These are phyloP conservation scores for Lactarius deliciosus DNA, from an alignment of 768 basidiomycete genomes.

Conservation along the genomic window DNA sequence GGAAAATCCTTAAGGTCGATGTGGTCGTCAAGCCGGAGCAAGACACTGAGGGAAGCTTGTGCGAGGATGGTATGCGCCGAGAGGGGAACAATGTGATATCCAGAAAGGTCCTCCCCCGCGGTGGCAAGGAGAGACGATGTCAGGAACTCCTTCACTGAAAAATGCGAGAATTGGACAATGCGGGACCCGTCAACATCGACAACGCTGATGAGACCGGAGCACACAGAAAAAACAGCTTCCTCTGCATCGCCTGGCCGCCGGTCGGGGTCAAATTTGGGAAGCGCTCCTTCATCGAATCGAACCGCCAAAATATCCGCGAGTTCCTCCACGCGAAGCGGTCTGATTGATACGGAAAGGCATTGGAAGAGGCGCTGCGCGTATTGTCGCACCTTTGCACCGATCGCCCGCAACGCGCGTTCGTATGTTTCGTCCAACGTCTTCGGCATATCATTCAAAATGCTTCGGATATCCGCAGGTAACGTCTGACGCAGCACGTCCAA, in stretches of 20 bases:
- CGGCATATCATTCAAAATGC: neutral
- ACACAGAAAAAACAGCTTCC: neutral
- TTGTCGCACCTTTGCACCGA: neutral
- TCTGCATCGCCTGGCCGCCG: conserved; percentile 9
- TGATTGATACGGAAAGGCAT: neutral
- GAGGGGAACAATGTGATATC: neutral
- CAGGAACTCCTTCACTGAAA: conserved; percentile 17
- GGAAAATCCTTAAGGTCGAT: neutral
- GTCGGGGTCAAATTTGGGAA: neutral
- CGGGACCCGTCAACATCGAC: neutral
- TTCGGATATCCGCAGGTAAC: neutral
- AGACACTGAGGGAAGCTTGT: too few species aligned
- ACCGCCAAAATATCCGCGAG: conserved; percentile 14
- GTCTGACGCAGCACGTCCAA: neutral
- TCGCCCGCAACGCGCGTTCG: neutral
- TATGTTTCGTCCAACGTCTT: conserved; percentile 10
- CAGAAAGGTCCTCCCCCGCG: neutral
- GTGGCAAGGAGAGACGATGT: neutral
- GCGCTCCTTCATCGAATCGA: neutral
- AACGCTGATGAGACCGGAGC: conserved; percentile 6
- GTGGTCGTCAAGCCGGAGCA: too few species aligned
- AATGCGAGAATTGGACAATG: conserved; percentile 16
- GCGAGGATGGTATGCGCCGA: too few species aligned
- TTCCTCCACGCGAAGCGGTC: conserved; percentile 9
- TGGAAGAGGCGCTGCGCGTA: conserved; percentile 14